Percentiles rank a stretch among this genome's conserved stretches.
Evolutionary conservation across 2,329 filamentous ascomycete species (phyloP).

Genomic region (Beauveria australis): DNA sequence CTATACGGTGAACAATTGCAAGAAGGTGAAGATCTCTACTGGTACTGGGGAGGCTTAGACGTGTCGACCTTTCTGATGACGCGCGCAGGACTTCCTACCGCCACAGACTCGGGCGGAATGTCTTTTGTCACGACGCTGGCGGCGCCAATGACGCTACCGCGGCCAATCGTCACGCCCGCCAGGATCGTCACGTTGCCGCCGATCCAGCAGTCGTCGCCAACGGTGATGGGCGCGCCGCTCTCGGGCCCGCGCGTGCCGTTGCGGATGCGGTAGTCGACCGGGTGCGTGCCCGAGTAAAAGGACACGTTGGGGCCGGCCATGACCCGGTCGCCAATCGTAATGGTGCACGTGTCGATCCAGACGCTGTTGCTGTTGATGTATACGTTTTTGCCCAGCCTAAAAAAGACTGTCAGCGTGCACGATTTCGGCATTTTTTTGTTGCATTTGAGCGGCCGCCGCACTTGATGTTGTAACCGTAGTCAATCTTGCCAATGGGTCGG

Average conservation of each 20-base stretch:
- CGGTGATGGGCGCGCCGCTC: conserved; percentile 59
- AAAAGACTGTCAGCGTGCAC: neutral
- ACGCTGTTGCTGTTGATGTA: conserved; percentile 69
- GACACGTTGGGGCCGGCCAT: conserved; percentile 71
- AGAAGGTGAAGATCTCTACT: neutral
- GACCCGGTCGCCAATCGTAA: conserved; percentile 69
- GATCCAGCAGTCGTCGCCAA: conserved; percentile 78
- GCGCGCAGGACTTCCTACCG: conserved; percentile 59
- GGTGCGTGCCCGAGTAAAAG: conserved; percentile 69
- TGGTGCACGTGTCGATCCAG: conserved; percentile 68
- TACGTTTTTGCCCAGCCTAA: conserved; percentile 56
- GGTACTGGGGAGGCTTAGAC: conserved; percentile 3
- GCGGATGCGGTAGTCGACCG: conserved; percentile 63
- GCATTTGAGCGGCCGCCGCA: conserved; percentile 18
- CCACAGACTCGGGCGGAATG: conserved; percentile 50
- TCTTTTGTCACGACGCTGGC: conserved; percentile 77
- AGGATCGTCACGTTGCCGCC: conserved; percentile 64
- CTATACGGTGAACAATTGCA: neutral
- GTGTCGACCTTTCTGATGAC: conserved; percentile 38
- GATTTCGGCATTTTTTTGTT: neutral
- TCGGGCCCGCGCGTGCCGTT: conserved; percentile 73
- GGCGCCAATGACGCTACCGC: conserved; percentile 66
- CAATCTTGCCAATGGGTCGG: conserved; percentile 52
- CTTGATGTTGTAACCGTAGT: conserved; percentile 69
- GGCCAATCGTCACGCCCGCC: conserved; percentile 70